Base-by-base conservation (phyloP, 2,329 filamentous ascomycete species). In the Huntiella abstrusa region DNA sequence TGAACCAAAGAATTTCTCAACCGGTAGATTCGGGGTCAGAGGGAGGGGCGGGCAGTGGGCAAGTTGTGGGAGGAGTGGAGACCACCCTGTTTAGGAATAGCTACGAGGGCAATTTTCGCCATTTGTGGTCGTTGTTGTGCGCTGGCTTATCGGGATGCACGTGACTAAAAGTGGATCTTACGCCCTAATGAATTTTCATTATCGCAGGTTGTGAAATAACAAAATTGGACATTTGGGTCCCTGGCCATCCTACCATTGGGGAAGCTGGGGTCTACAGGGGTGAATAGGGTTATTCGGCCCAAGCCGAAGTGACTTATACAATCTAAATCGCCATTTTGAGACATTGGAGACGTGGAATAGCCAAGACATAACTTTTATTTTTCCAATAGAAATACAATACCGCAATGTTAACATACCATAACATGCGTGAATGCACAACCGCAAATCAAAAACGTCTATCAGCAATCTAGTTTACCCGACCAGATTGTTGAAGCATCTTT, bases 21-120 rank as follows among this genome's bases (percentile, higher is more conserved):
- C 41, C 48, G 47, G 45, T 50, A 47, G 33, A 45, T 43, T 50
- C 48, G 47, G 44, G 19, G 35, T 34, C 22, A 40, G 43, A 42
- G 37, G 46, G 35, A 41, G 41, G 40, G 37, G 35, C 13, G 42
- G 43, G 42, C 28, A 36, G 35, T 41, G 43, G 46, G 41, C 41
- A 50, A 50, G 41, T 50, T 50, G 48, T 50, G 48, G 35, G 45
- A 47, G 43, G 44, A 47, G 41, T 50, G 43, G 44, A 47, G 41
- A 45, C 44, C 32, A 33, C 22, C 48, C 47, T 43, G 28, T 47
- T 50, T 35, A 32, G 48, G 45, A 41, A 41, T 45, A 45, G 48
- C 39, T 38, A 40, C 35, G 34, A 47, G 44, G 48, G 48, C 44
- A 44, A 41, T 50, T 50, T 43, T 44, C 39, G n/a, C 37, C 40